Evolutionary conservation across 192 early-diverging fungal species (phyloP), one percentile per base, ranked within the genome.

Genomic region (Backusella sp.): DNA sequence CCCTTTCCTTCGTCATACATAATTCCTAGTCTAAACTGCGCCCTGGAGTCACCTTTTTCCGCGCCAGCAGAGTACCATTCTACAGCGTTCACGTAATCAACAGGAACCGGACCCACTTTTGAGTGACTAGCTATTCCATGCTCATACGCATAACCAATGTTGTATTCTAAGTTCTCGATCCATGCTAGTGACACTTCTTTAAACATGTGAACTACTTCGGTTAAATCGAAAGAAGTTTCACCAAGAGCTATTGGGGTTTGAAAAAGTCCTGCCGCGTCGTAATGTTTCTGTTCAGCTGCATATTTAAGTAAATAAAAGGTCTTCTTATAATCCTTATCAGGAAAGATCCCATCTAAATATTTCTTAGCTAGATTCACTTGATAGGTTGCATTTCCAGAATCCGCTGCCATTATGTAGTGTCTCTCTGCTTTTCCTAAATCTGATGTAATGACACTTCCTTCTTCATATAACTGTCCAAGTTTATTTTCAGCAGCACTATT

Each of bases 21-120:
- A 0, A 15, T 9, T n/a, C 85, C 85, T 32, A 83, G 12, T 17
- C 68, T 73, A 36, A 65, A 72, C 59, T 81, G 78, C 19, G 80
- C 85, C 0, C 30, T 66, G 1, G 68, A 32, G 26, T 76, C 41
- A 41, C 77, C 81, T 15, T 23, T 44, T 0, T 76, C 56, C 5
- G 79, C 78, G 26, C 81, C 74, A 53, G 70, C 53, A 7, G 53
- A 67, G 41, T 83, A 84, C 78, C 73, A 86, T 30, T 71, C 67
- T 74, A 44, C 56, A 32, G n/a, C 32, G 0, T 9, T 36, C 3
- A 3, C n/a, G 1, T 17, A 15, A 35, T 77, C 77, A 12, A 12
- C 8, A 28, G 11, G 3, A 28, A 62, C 14, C 9, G 1, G 0
- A 28, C 28, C 14, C 0, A n/a, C 1, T 28, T 62, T 26, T 3